Base-by-base conservation (phyloP, 2,329 filamentous ascomycete genomes). In the Lachnellula hyalina region DNA sequence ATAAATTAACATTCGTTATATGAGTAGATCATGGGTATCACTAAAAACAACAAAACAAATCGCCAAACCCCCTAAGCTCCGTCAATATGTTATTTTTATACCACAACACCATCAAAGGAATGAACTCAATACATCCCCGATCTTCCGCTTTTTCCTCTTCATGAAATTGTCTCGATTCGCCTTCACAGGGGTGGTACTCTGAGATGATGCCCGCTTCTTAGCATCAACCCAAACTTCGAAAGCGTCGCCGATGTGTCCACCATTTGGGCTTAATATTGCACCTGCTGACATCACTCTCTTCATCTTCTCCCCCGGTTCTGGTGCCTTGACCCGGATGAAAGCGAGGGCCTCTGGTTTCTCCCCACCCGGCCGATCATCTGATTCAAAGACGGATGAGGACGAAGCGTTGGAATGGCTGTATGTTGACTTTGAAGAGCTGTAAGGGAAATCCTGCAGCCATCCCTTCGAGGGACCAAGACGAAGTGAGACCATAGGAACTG, bases 401-500 rank as follows among this genome's bases (percentile, higher is more conserved):
- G 54, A 51, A 19, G 42, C 15, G 3, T 32, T 34, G 36, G 23
- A 23, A n/a, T 51, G 46, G 12, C 49, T 51, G 28, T 60, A 56
- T 36, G 53, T 50, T 15, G 46, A 51, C 12, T 60, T 47, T 34
- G 48, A 48, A 47, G 40, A 42, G 32, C 28, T 49, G 34, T 15
- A 32, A 19, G 23, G 50, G 34, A 28, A 25, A 19, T 25, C n/a
- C 19, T 38, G 41, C 23, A 51, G 45, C 17, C 40, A 35, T 25
- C n/a, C 12, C 12, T 51, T 28, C 2, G 47, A 51, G 12, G 56
- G 55, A 9, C 66, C 65, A n/a, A 69, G 58, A 25, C 65, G 61
- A n/a, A 69, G 34, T 23, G 60, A 67, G 5, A 58, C 65, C 40
- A 68, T 49, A 0, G 67, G 66, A 8, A 67, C 28, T 19, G 65